Conservation (phyloP, 2,329 filamentous ascomycete genomes). For the Venturia aucupariae region DNA sequence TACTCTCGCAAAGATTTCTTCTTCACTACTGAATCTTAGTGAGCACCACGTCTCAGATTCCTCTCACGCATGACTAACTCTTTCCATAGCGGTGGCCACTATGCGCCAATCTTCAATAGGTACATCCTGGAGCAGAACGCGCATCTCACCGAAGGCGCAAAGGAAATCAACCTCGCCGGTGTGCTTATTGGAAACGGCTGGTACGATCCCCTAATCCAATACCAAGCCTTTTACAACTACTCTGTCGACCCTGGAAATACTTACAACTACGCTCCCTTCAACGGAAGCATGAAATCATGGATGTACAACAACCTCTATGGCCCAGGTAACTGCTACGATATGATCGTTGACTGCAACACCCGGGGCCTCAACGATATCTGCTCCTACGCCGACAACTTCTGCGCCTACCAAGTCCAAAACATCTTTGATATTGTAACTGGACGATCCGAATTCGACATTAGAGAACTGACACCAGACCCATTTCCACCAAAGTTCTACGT, state of each 20-base stretch:
- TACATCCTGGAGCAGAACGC: slow-evolving; percentile 41
- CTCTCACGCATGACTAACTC: neutral
- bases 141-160: slow-evolving; percentile 34
- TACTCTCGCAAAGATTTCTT: slow-evolving; percentile 40
- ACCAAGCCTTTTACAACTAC: slow-evolving; percentile 50
- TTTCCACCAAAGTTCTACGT: slow-evolving; percentile 49
- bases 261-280: slow-evolving; percentile 46
- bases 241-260: slow-evolving; percentile 48
- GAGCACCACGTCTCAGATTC: slow-evolving; percentile 26
- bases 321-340: slow-evolving; percentile 50
- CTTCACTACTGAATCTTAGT: slow-evolving; percentile 42
- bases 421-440: slow-evolving; percentile 43
- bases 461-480: slow-evolving; percentile 45
- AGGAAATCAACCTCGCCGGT: slow-evolving; percentile 39
- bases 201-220: slow-evolving; percentile 47
- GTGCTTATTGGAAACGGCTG: slow-evolving; percentile 51
- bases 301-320: slow-evolving; percentile 54
- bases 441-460: slow-evolving; percentile 52
- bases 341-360: slow-evolving; percentile 45
- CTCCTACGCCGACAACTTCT: slow-evolving; percentile 46
- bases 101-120: slow-evolving; percentile 44
- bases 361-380: slow-evolving; percentile 45
- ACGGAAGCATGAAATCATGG: slow-evolving; percentile 38
- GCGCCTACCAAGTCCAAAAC: slow-evolving; percentile 42
- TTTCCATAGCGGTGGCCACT: slow-evolving; percentile 40